Conservation (phyloP, 2,329 filamentous ascomycete genomes). For the Epichloe glyceriae region DNA sequence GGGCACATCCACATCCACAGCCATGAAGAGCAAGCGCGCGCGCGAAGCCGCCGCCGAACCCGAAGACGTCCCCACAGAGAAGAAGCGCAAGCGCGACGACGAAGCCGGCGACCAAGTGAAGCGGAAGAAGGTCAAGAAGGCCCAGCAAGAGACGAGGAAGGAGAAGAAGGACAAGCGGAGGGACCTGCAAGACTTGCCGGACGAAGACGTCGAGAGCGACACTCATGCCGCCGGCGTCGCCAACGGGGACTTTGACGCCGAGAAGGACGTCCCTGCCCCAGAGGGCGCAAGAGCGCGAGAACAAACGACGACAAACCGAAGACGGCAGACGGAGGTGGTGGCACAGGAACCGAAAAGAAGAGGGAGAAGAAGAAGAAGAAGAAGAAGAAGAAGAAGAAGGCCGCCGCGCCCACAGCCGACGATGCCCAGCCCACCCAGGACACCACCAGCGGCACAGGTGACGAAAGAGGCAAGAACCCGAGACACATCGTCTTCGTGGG, state of each 20-base stretch:
- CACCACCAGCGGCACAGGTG: conserved; percentile 2
- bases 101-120: conserved; percentile 11
- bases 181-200: conserved; percentile 24
- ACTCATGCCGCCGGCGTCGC: conserved; percentile 10
- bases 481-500: conserved; percentile 34
- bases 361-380: conserved; percentile 20
- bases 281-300: background rate
- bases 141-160: conserved; percentile 22
- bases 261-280: conserved; percentile 7
- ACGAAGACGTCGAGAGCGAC: conserved; percentile 17
- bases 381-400: conserved; percentile 1
- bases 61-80: conserved; percentile 16
- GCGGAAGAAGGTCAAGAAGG: conserved; percentile 20
- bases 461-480: conserved; percentile 13
- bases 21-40: conserved; percentile 27
- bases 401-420: conserved; percentile 3
- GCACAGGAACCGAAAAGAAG: conserved; percentile 20
- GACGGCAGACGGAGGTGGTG: conserved; percentile 8
- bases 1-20: too few relatives aligned
- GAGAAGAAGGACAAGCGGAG: conserved; percentile 29
- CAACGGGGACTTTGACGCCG: conserved; percentile 4
- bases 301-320: background rate
- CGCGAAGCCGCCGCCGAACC: conserved; percentile 19
- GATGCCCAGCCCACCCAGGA: conserved; percentile 6
- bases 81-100: conserved; percentile 24